phyloP scores from a whole-genome alignment of 805 yeast genomes.

The Candida maesae region DNA sequence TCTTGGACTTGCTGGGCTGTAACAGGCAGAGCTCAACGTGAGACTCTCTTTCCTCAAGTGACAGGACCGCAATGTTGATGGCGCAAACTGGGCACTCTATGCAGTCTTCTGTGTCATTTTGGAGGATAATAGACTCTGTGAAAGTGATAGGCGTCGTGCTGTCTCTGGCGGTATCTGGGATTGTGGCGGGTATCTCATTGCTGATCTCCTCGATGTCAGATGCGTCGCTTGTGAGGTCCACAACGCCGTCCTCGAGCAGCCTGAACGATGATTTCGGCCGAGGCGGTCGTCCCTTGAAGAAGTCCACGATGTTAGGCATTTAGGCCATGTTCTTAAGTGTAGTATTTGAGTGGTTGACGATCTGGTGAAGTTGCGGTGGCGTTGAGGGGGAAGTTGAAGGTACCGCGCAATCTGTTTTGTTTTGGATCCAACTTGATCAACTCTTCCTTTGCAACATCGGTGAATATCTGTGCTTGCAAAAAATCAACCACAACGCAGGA shows the following conservation, averaged over 20 bases:
- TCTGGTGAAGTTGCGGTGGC: neutral
- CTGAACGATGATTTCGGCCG: neutral
- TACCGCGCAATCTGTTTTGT: too few species aligned
- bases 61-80: conserved; percentile 34
- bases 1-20: conserved; percentile 8
- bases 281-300: conserved; percentile 4
- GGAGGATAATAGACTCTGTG: neutral
- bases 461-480: too few species aligned
- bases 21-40: conserved; percentile 56
- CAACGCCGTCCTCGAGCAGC: conserved; percentile 8
- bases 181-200: neutral
- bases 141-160: too few species aligned
- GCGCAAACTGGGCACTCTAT: conserved; percentile 51
- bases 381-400: neutral
- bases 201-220: conserved; percentile 1
- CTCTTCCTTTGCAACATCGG: too few species aligned
- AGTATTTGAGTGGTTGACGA: too few species aligned
- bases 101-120: neutral
- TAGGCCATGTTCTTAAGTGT: neutral
- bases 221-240: conserved; percentile 12
- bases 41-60: conserved; percentile 39
- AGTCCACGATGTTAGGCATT: conserved; percentile 11
- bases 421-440: too few species aligned
- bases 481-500: neutral
- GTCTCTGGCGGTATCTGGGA: too few species aligned